Evolutionary conservation across 306 rosid species (phyloP), one percentile per base, ranked within the genome.

Genomic region (Vigna mungo): DNA sequence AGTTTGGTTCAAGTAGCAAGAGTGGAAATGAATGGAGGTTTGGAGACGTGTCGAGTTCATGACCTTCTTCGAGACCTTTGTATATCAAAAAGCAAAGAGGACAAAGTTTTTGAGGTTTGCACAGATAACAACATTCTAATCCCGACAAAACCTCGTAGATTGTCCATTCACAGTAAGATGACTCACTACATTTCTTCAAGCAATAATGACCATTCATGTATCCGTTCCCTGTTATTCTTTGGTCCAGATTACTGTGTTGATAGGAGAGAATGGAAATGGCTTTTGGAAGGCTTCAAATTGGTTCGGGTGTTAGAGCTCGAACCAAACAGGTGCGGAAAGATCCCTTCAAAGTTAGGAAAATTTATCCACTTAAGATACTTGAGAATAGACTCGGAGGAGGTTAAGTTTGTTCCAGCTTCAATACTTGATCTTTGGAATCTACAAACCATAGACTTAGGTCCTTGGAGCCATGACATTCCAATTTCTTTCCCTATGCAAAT

Each of bases 361-460:
- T 20, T 25, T 25, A 25, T 83, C 53, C 80, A 78, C 68, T 16
- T 78, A 34, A 78, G 78, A 71, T 82, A 82, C 46, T 46, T 82
- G 14, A 64, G 69, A 52, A 56, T 23, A 23, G 23, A 0, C 27
- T 25, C 27, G 3, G 2, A 2, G 1, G 0, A 2, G 17, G 11
- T 52, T 52, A n/a, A 0, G 7, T 1, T 2, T 6, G n/a, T 77
- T 82, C 85, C 85, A 9, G 7, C 9, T 64, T 82, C 85, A 32
- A 71, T 77, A 21, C 51, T 62, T 47, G 71, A 34, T 37, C 79
- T 82, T 72, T 6, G 18, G 58, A 52, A 52, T 52, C 9, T 52
- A 52, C 23, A 52, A 52, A 52, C 23, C 58, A 7, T 52, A 52
- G 58, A 52, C 25, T 11, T 52, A 6, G 23, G 58, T 17, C 2